A percentile compares a stretch with the other conserved stretches of the same genome.
These are phyloP conservation scores for Mesembryanthemum crystallinum DNA, from an alignment of 148 eudicot species.

Conservation along the genomic window DNA sequence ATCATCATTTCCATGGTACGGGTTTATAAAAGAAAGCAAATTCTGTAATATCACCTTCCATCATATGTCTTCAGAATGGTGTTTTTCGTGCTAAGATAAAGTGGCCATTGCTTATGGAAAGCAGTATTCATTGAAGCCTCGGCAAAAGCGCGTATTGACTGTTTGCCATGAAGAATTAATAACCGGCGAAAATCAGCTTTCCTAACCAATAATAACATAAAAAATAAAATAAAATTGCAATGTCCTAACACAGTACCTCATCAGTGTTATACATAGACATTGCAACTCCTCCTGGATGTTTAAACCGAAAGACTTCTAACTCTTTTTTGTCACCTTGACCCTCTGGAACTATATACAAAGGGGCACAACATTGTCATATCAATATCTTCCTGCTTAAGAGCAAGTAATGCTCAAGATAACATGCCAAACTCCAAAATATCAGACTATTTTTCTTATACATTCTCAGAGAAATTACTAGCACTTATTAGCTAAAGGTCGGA, in stretches of 20 bases:
- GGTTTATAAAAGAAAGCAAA: not conserved
- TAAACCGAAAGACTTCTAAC: conserved; percentile 72
- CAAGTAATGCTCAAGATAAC: not conserved
- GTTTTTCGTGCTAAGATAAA: conserved; percentile 94
- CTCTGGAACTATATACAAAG: conserved; percentile 65
- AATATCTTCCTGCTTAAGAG: not conserved
- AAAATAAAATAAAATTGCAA: not conserved
- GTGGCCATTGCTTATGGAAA: conserved; percentile 82
- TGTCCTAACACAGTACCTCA: conserved; percentile 48
- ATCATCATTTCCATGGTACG: not conserved
- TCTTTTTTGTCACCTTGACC: conserved; percentile 64
- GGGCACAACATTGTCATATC: not conserved
- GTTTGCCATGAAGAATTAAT: conserved; percentile 4
- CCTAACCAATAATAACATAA: not conserved
- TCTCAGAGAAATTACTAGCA: not conserved
- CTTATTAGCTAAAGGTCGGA: conserved; percentile 12
- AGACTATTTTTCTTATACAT: not conserved
- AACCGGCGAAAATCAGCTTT: not conserved
- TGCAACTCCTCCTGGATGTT: conserved; percentile 66
- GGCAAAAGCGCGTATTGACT: conserved; percentile 84
- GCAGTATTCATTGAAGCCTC: conserved; percentile 94
- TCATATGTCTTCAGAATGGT: conserved; percentile 94
- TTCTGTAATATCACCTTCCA: conserved; percentile 51
- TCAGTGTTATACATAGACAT: conserved; percentile 94
- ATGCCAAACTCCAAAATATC: not conserved